A percentile compares a stretch with the other conserved stretches of the same genome.
phyloP scores from a whole-genome alignment of 208 protist species.

The Herpetomonas samuelpessoai region DNA sequence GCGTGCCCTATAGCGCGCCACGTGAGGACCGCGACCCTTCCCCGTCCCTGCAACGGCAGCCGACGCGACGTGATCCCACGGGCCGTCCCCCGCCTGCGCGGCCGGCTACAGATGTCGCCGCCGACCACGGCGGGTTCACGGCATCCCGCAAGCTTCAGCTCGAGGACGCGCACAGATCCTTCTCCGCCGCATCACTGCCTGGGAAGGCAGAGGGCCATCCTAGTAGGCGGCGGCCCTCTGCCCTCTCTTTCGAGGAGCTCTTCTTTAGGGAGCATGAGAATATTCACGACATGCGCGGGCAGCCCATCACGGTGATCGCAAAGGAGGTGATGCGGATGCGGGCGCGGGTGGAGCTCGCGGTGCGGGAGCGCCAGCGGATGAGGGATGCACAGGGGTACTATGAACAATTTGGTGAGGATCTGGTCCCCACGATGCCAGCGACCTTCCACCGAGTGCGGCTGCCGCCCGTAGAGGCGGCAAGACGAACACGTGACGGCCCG shows the following conservation, averaged over 20 bases:
- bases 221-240: no score
- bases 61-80: no score
- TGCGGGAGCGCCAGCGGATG: slow-evolving; percentile 30
- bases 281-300: slow-evolving; percentile 68
- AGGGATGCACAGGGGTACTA: slow-evolving; percentile 22
- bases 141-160: no score
- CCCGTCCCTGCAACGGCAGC: no score
- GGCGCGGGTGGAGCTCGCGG: slow-evolving; percentile 38
- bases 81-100: no score
- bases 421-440: slow-evolving; percentile 18
- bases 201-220: no score
- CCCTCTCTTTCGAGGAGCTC: slow-evolving; percentile 24
- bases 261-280: slow-evolving; percentile 40
- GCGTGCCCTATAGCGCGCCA: no score
- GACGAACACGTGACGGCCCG: background rate
- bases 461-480: background rate
- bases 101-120: no score
- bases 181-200: no score
- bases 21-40: no score
- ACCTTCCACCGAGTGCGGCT: slow-evolving; percentile 19
- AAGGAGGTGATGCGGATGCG: slow-evolving; percentile 42
- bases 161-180: no score
- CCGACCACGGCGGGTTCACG: no score
- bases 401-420: slow-evolving; percentile 14
- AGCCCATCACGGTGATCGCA: slow-evolving; percentile 37